phyloP scores from a whole-genome alignment of 495 filamentous ascomycete species.

The Hamigera avellanea region DNA sequence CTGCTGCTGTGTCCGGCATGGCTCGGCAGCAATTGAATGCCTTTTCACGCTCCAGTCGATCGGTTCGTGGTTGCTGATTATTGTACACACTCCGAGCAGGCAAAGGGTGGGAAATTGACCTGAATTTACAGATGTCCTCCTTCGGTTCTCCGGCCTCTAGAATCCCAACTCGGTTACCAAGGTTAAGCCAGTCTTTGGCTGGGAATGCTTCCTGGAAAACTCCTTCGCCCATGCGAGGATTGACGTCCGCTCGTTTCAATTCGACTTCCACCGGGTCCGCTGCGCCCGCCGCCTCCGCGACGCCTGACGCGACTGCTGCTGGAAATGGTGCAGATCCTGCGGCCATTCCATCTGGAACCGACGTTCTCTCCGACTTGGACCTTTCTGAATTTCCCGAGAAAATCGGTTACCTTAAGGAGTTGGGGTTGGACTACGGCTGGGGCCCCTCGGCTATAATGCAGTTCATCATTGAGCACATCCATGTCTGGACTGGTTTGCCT shows the following conservation, averaged over 20 bases:
- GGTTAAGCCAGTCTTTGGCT: slow-evolving; percentile 13
- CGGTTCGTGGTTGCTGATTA: slow-evolving; percentile 15
- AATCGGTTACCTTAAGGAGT: slow-evolving; percentile 69
- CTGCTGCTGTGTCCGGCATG: slow-evolving; percentile 16
- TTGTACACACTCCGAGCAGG: too few relatives aligned
- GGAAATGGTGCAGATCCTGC: slow-evolving; percentile 1
- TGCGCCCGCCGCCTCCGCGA: slow-evolving; percentile 10
- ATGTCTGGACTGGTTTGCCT: slow-evolving; percentile 58
- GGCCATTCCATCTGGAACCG: too few relatives aligned
- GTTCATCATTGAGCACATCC: slow-evolving; percentile 67
- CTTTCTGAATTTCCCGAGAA: slow-evolving; percentile 47
- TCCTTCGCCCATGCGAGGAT: slow-evolving; percentile 10
- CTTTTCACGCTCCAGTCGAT: slow-evolving; percentile 23
- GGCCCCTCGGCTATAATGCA: slow-evolving; percentile 61
- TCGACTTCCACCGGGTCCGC: slow-evolving; percentile 23
- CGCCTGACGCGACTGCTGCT: slow-evolving; percentile 4
- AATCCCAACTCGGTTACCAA: slow-evolving; percentile 10
- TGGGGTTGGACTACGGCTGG: slow-evolving; percentile 80
- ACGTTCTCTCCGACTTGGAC: slow-evolving; percentile 23
- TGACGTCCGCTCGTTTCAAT: slow-evolving; percentile 30
- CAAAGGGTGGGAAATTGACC: slow-evolving; percentile 8
- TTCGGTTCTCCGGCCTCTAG: slow-evolving; percentile 19
- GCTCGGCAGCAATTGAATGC: slow-evolving; percentile 23
- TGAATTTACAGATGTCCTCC: slow-evolving; percentile 24
- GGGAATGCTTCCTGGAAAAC: slow-evolving; percentile 15